Conservation (phyloP, 768 basidiomycete species). For the Basidioascus undulatus region DNA sequence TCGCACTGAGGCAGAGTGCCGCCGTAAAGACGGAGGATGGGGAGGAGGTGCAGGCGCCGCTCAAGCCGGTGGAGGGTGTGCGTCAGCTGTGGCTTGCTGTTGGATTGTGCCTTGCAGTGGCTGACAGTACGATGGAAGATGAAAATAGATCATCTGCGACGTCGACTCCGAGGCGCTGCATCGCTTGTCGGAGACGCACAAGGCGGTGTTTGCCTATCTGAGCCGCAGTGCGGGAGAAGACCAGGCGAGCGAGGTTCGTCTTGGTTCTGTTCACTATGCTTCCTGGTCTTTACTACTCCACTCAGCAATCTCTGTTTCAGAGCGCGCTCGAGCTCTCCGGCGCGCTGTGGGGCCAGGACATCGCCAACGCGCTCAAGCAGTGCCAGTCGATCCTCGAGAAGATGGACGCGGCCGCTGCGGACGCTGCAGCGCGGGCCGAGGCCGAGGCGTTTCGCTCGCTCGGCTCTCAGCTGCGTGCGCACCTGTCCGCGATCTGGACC, state of each 20-base stretch:
- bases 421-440: not conserved
- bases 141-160: no score
- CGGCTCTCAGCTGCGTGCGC: no score
- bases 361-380: conserved; percentile 42
- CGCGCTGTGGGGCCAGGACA: conserved; percentile 57
- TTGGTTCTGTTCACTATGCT: not conserved
- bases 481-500: no score
- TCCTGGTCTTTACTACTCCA: not conserved
- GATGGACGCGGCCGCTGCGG: conserved; percentile 7
- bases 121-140: no score
- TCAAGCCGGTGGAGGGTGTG: conserved; percentile 37
- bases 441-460: no score
- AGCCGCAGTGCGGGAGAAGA: conserved; percentile 48
- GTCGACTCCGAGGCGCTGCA: conserved; percentile 31
- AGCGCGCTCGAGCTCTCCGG: conserved; percentile 62
- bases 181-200: conserved; percentile 35
- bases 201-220: conserved; percentile 40
- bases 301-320: conserved; percentile 20
- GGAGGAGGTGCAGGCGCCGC: no score
- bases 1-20: conserved; percentile 2
- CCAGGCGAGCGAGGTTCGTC: conserved; percentile 50
- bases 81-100: conserved; percentile 2
- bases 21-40: no score
- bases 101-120: no score
- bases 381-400: conserved; percentile 26